Evolutionary conservation across 1,139 yeast species (phyloP), one percentile per base, ranked within the genome.

Genomic region (Insectozyma bohioensis): DNA sequence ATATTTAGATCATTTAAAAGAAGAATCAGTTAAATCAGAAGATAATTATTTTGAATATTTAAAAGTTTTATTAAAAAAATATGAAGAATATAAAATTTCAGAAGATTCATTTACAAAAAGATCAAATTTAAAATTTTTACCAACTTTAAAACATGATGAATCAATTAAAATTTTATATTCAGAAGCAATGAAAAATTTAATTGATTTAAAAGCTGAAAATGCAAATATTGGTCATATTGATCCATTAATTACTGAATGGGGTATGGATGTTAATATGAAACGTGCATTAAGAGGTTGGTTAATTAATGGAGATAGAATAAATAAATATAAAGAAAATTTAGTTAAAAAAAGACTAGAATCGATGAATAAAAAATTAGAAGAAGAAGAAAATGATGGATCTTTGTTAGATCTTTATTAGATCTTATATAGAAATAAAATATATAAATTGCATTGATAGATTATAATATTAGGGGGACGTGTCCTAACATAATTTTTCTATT

Each of bases 191-290:
- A 53, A 52, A 33, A 37, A 45, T 5, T 46, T 65, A 21, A 48
- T 67, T 9, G 53, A 58, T 13, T 34, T 43, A 25, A 64, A 62
- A 40, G 61, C 70, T 41, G 43, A 51, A 16, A 35, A 49, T 5
- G 53, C 56, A 6, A 42, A 40, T 21, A 51, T 56, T 20, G 64
- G 63, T 3, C 70, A 63, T 38, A 52, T 64, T 22, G 42, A 42
- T 2, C 63, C 61, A 6, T 47, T 67, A 24, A 57, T 67, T 14
- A 46, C 52, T 6, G 58, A 65, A 48, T 68, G 74, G 74, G 43
- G 62, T n/a, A 41, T 68, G 13, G 59, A 62, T 39, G 41, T 45
- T 2, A 30, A 31, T 11, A 67, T 67, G 73, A 42, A 39, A 11
- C 30, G 36, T 9, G 37, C 43, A 10, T 43, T 63, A 26, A 37